Percentiles rank a stretch among this genome's conserved stretches.
Evolutionary conservation across 1,139 yeast species (phyloP).

Genomic region (Meyerozyma athensensis): DNA sequence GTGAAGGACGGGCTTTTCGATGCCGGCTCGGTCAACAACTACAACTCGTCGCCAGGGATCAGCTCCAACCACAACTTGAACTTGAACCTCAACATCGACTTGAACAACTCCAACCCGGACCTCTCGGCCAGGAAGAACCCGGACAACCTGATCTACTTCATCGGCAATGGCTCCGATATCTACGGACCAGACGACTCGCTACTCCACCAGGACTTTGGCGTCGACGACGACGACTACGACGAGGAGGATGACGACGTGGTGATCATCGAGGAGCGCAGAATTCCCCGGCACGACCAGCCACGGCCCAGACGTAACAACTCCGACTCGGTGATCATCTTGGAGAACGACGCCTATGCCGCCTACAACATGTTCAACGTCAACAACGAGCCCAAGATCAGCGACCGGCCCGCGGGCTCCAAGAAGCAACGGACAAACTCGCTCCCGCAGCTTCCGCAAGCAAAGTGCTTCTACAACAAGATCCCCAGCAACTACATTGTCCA

Average conservation of each 20-base stretch:
- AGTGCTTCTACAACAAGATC: slow-evolving; percentile 38
- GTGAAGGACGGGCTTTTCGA: slow-evolving; percentile 3
- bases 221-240: slow-evolving; percentile 10
- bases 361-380: slow-evolving; percentile 40
- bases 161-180: slow-evolving; percentile 10
- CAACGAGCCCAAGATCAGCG: slow-evolving; percentile 5
- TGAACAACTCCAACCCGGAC: slow-evolving; percentile 5
- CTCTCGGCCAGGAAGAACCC: slow-evolving; percentile 1
- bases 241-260: slow-evolving; percentile 28
- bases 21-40: background rate
- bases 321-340: slow-evolving; percentile 35
- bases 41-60: slow-evolving; percentile 3
- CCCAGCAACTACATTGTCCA: slow-evolving; percentile 36
- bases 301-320: slow-evolving; percentile 28
- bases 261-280: slow-evolving; percentile 30
- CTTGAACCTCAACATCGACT: slow-evolving; percentile 7
- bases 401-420: slow-evolving; percentile 5
- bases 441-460: slow-evolving; percentile 63
- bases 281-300: slow-evolving; percentile 11
- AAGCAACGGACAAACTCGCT: slow-evolving; percentile 65
- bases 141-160: slow-evolving; percentile 2
- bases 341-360: slow-evolving; percentile 40
- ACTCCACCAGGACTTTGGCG: slow-evolving; percentile 9
- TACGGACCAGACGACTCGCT: slow-evolving; percentile 11
- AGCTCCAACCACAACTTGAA: slow-evolving; percentile 5